These are phyloP conservation scores for Penicillium mononematosum DNA, from an alignment of 495 filamentous ascomycete species.

Conservation along the genomic window DNA sequence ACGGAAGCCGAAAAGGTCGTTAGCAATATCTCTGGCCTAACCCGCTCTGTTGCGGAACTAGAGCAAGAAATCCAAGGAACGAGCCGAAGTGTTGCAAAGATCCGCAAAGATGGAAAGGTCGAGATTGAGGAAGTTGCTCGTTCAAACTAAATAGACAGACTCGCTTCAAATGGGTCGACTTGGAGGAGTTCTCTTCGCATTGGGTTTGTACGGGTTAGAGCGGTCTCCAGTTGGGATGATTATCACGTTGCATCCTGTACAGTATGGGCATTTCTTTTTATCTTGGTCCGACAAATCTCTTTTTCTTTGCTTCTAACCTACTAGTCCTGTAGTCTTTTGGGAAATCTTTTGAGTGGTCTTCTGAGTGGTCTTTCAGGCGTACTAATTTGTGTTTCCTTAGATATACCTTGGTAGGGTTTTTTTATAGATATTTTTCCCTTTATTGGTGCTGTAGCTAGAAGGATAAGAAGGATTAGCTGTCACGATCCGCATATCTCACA, in stretches of 20 bases:
- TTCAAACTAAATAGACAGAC: conserved; percentile 21
- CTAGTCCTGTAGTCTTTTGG: too few species aligned
- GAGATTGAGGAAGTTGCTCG: conserved; percentile 58
- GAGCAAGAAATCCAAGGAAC: conserved; percentile 38
- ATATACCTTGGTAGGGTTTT: too few species aligned
- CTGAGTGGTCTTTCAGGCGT: too few species aligned
- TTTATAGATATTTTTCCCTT: too few species aligned
- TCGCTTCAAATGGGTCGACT: conserved; percentile 1
- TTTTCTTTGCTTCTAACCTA: conserved; percentile 5
- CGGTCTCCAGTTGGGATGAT: conserved; percentile 15
- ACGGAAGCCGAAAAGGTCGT: conserved; percentile 26
- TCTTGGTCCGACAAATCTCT: conserved; percentile 15
- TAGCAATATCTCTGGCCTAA: conserved; percentile 26
- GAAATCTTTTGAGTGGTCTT: too few species aligned
- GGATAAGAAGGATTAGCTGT: too few species aligned
- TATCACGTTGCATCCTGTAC: conserved; percentile 16
- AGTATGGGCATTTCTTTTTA: conserved; percentile 23
- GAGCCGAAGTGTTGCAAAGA: conserved; percentile 53
- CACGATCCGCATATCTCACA: too few species aligned
- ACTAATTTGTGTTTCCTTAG: too few species aligned
- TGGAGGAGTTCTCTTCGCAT: conserved; percentile 12
- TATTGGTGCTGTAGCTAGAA: too few species aligned
- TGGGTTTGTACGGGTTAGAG: conserved; percentile 19
- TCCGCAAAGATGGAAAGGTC: conserved; percentile 67
- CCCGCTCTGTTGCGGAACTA: conserved; percentile 36